Conservation (phyloP, 306 rosid genomes). For the peach (Prunus persica) region DNA sequence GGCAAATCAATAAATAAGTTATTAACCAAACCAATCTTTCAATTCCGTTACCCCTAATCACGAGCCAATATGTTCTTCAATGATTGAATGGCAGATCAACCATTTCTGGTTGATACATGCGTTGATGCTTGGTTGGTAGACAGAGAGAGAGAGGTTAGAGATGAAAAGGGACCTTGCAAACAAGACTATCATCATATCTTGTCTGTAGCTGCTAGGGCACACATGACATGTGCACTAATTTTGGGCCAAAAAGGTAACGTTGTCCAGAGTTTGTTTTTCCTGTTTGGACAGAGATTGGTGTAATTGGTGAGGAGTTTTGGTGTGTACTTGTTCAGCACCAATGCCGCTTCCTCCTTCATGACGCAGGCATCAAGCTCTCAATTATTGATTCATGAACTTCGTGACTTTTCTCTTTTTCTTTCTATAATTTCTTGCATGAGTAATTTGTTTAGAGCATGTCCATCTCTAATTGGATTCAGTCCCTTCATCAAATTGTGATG, state of each 20-base stretch:
- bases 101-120: too few relatives aligned
- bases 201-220: not conserved
- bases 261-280: not conserved
- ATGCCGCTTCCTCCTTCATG: not conserved
- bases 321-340: not conserved
- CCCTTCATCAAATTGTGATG: not conserved
- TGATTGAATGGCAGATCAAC: too few relatives aligned
- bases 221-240: not conserved
- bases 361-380: not conserved
- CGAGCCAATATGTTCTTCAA: too few relatives aligned
- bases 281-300: not conserved
- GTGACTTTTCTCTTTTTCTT: not conserved
- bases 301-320: not conserved
- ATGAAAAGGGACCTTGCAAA: not conserved
- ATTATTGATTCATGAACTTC: slow-evolving; percentile 4
- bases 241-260: not conserved
- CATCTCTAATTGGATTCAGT: not conserved
- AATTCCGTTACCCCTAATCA: too few relatives aligned
- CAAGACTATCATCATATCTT: not conserved
- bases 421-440: not conserved
- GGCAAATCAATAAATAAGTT: too few relatives aligned
- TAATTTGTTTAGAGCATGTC: not conserved
- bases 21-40: too few relatives aligned
- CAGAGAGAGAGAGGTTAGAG: not conserved
- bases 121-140: not conserved